Evolutionary conservation across 73 alveolate genomes (phyloP), one percentile per base, ranked within the genome.

Genomic region (Blepharisma japonicum): DNA sequence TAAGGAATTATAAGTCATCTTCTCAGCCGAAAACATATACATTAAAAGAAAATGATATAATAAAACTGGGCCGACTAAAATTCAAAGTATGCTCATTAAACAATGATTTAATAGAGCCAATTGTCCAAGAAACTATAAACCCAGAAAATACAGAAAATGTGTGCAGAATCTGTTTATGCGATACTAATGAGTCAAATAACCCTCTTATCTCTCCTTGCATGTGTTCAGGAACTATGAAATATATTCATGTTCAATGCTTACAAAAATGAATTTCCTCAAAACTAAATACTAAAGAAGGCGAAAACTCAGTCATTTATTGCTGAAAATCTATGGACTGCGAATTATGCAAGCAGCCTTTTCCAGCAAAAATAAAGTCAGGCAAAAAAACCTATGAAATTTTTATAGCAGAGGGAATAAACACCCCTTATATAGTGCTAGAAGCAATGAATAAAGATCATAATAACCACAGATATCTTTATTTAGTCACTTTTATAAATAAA

Each of bases 241-340:
- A 77, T 82, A 86, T 91, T 66, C 98, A 95, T 82, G 56, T 95
- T 27, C 79, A 83, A 45, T 95, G 99, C 77, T 74, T 95, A 14
- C 85, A 92, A 78, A 84, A 87, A 68, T 95, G 99, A 98, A 82
- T 95, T 6, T 81, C 83, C 8, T 77, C 86, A 50, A 92, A 90
- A 84, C 81, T 88, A 48, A 83, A 87, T 51, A 88, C 90, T 21
- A 88, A 93, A 80, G 80, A 86, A 8, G 83, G 89, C 6, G 87
- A 82, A 32, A 83, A 74, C 39, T 90, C 92, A 7, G 81, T 87
- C 32, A 77, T 89, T n/a, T 90, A 71, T 87, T 77, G 70, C 42
- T 90, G 97, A 93, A 93, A 95, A 85, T 77, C 77, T 66, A 87
- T 95, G 9, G 98, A 93, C 79, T 95, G 99, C 77, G 99, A 95